Percentiles rank a stretch among this genome's conserved stretches.
Conservation (phyloP, 1,139 yeast genomes). For the Kazachstania sp. region DNA sequence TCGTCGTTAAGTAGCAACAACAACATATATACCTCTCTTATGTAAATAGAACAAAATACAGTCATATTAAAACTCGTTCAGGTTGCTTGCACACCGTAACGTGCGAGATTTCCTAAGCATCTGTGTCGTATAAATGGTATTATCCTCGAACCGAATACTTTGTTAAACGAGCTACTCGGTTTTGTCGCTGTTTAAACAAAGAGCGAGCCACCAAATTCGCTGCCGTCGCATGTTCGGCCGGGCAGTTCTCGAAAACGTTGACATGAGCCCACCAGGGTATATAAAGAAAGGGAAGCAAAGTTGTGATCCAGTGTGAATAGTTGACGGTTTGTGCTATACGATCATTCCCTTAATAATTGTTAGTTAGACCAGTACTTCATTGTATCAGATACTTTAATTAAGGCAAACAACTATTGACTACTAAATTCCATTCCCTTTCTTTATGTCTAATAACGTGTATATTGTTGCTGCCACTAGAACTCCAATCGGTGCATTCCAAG, state of each 20-base stretch:
- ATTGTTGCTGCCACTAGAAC: slow-evolving; percentile 90
- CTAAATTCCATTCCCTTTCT: background rate
- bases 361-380: too few relatives aligned
- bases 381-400: too few relatives aligned
- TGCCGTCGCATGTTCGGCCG: too few relatives aligned
- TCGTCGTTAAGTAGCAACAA: background rate
- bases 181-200: slow-evolving; percentile 2
- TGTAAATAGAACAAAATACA: background rate
- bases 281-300: background rate
- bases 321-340: too few relatives aligned
- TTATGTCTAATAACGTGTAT: slow-evolving; percentile 49
- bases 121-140: background rate
- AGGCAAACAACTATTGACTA: background rate
- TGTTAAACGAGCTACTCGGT: background rate
- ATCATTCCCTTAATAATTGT: too few relatives aligned
- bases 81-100: too few relatives aligned
- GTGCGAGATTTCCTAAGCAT: too few relatives aligned
- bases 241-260: too few relatives aligned
- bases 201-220: too few relatives aligned
- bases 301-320: too few relatives aligned
- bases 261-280: too few relatives aligned
- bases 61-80: too few relatives aligned
- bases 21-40: background rate
- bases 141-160: background rate
- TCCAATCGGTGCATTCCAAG: slow-evolving; percentile 91